Evolutionary conservation across 2,329 filamentous ascomycete species (phyloP), one percentile per base, ranked within the genome.

Genomic region (Aspergillus niger): DNA sequence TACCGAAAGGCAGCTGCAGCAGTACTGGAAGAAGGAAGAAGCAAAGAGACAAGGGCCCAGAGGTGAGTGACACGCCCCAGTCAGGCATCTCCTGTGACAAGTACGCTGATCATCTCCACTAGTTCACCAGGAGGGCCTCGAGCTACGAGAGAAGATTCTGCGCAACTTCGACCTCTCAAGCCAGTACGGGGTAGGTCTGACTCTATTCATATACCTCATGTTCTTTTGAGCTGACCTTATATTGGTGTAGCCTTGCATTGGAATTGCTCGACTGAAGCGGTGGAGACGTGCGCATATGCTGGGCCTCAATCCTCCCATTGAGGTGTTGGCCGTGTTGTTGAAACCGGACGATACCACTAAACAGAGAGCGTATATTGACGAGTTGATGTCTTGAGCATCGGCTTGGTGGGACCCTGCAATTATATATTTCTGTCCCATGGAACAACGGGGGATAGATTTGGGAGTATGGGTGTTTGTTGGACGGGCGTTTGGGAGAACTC

Each of bases 121-220:
- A 80, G 87, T 96, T 38, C 95, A 98, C 71, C 92, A 96, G 77
- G 77, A 89, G 69, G 88, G 83, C 2, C 73, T 98, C 67, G 84
- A 82, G 10, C 67, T 90, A 49, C 83, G 89, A 58, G 93, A 98
- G 82, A 97, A 94, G 81, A 87, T 98, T 26, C 77, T 98, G 70
- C 83, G 94, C 64, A 91, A 97, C 74, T 99, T 95, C 77, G 95
- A 99, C 74, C 89, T 96, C 66, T 95, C 89, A 71, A 91, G 86
- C 62, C 91, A 97, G 70, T 99, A 91, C 75, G 95, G 95, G 59
- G 92, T 96, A 86, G 81, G 91, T 87, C n/a, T 57, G 13, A 51
- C 36, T 26, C 52, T 49, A 8, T 41, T 56, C 48, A 5, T 57
- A 8, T n/a, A 11, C 8, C n/a, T n/a, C 22, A 10, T 39, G 8